Conservation (phyloP, 129 eudicot species). For the Apium graveolens region DNA sequence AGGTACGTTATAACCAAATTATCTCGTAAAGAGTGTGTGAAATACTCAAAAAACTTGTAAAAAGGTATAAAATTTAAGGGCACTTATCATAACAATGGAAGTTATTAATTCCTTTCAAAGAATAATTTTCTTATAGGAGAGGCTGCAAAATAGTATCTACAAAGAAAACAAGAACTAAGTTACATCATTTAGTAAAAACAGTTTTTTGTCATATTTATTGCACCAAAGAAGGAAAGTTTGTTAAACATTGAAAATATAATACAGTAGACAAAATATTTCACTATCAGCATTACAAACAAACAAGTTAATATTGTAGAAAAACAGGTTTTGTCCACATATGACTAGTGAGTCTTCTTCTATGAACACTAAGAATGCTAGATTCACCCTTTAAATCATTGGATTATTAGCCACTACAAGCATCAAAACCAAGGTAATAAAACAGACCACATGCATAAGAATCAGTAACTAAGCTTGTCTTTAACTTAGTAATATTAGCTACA, state of each 20-base stretch:
- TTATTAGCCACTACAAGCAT: neutral
- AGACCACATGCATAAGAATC: neutral
- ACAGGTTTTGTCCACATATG: neutral
- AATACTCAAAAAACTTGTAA: too few species aligned
- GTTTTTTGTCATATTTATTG: neutral
- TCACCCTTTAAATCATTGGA: neutral
- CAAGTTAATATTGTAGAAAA: neutral
- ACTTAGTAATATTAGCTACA: neutral
- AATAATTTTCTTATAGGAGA: neutral
- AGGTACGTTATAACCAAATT: neutral
- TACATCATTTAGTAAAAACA: neutral
- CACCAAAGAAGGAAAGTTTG: neutral
- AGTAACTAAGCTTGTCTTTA: neutral
- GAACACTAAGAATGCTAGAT: neutral
- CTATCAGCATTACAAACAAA: neutral
- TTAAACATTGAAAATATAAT: neutral
- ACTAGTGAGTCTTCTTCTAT: neutral
- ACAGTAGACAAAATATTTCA: neutral
- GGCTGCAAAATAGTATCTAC: neutral
- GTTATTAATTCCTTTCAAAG: too few species aligned
- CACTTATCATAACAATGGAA: neutral
- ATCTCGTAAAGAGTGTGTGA: neutral
- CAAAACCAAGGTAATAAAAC: neutral
- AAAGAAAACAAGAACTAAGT: neutral
- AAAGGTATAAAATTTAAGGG: neutral